Evolutionary conservation across 2,329 filamentous ascomycete genomes (phyloP), one percentile per base, ranked within the genome.

Genomic region (Stemphylium vesicarium): DNA sequence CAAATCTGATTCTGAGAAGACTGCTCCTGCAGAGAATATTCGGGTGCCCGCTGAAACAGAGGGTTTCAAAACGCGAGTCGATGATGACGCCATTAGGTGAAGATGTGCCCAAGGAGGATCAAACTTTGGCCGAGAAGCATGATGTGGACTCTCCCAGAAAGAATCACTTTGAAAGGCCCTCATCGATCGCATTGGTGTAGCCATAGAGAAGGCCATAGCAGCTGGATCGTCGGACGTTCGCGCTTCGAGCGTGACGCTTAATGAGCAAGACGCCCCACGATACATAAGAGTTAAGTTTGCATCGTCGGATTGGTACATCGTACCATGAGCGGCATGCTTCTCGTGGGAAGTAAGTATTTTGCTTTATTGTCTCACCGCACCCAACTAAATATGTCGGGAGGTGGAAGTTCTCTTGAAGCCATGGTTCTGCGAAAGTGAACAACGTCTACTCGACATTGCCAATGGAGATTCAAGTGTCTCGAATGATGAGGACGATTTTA

Each of bases 121-220:
- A 24, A 24, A 24, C 22, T 24, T 24, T 24, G 22, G 22, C 7
- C 22, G 22, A 24, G 22, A 24, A 24, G 6, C 22, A 24, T 24
- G n/a, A 15, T 37, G 35, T 37, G 83, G 0, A 24, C 22, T 24
- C 22, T 24, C 73, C 13, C 36, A 20, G 13, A 24, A n/a, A 20
- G 18, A 40, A 40, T 9, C 16, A 20, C 22, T 24, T 24, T 6
- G 22, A 24, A 24, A 24, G 7, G 7, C 7, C 12, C 16, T 26
- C 2, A 40, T 40, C 16, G 37, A 40, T 20, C 37, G 37, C 22
- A 16, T 40, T 20, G 37, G 37, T 6, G 37, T 9, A 40, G 37
- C 37, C 12, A 40, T 40, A 40, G 37, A 20, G 10, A 24, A 40
- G 8, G 37, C 18, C 13, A 40, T 10, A n/a, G 37, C 37, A 24